These are phyloP conservation scores for Trichoderma atrobrunneum DNA, from an alignment of 2,329 filamentous ascomycete species.

Conservation along the genomic window DNA sequence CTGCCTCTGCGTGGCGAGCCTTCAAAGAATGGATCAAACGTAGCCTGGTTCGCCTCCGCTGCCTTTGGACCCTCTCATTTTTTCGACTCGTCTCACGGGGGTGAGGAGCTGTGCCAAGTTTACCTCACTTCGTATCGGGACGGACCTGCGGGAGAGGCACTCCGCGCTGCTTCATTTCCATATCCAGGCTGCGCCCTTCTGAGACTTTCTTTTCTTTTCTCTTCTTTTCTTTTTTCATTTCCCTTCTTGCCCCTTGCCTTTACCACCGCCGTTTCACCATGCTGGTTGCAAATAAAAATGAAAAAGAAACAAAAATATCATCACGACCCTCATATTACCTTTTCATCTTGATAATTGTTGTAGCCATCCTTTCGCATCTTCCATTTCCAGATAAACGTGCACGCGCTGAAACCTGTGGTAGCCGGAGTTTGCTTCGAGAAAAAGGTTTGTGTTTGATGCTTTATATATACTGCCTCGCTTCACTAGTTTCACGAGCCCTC, in stretches of 20 bases:
- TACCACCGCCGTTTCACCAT: background rate
- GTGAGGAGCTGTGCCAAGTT: background rate
- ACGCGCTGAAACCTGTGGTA: background rate
- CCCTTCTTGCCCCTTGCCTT: background rate
- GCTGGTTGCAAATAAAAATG: background rate
- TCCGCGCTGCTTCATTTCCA: background rate
- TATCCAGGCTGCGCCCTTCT: background rate
- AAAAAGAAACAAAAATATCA: background rate
- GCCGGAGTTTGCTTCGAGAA: slow-evolving; percentile 4
- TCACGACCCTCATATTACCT: background rate
- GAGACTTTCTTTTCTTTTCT: background rate
- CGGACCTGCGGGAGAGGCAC: background rate
- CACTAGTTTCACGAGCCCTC: slow-evolving; percentile 8
- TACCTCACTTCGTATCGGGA: slow-evolving; percentile 1
- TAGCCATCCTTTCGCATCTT: background rate
- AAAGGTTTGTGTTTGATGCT: slow-evolving; percentile 14
- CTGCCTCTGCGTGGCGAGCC: background rate
- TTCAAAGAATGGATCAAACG: background rate
- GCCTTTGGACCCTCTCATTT: background rate
- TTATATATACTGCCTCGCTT: slow-evolving; percentile 22
- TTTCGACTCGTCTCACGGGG: background rate
- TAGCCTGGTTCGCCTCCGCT: background rate
- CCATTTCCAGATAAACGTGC: background rate
- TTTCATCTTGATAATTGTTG: background rate
- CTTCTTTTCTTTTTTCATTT: background rate